Evolutionary conservation across 2,329 filamentous ascomycete genomes (phyloP).

Genomic region (Colletotrichum navitas): DNA sequence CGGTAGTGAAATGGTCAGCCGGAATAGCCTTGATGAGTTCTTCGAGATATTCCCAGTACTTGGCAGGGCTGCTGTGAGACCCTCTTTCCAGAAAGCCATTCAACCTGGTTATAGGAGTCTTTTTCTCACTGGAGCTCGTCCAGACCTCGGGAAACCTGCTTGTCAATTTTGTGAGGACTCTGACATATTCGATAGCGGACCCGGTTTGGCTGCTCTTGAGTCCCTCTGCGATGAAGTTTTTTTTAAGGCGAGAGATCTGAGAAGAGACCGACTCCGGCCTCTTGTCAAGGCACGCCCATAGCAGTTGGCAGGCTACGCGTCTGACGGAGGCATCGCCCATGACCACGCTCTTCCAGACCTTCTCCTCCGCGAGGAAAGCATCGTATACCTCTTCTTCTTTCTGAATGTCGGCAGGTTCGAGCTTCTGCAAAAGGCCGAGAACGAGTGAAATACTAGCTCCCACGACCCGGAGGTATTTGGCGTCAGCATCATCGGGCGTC

Average conservation of each 20-base stretch:
- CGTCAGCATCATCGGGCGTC: slow-evolving; percentile 84
- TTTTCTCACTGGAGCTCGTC: slow-evolving; percentile 71
- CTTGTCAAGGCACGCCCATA: slow-evolving; percentile 62
- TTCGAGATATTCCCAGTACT: slow-evolving; percentile 80
- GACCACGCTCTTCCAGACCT: slow-evolving; percentile 76
- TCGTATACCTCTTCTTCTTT: slow-evolving; percentile 74
- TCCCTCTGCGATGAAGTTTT: slow-evolving; percentile 77
- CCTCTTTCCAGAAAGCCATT: slow-evolving; percentile 83
- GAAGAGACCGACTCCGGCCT: slow-evolving; percentile 61
- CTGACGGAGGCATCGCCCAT: slow-evolving; percentile 69
- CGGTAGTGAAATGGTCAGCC: slow-evolving; percentile 54
- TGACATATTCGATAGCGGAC: slow-evolving; percentile 79
- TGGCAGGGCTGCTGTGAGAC: slow-evolving; percentile 79
- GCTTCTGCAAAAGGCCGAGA: slow-evolving; percentile 63
- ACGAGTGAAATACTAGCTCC: slow-evolving; percentile 68
- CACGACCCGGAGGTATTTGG: slow-evolving; percentile 85
- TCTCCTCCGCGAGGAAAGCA: slow-evolving; percentile 73
- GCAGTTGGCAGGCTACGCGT: slow-evolving; percentile 64
- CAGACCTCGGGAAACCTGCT: slow-evolving; percentile 76
- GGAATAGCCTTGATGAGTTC: slow-evolving; percentile 73
- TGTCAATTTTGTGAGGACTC: slow-evolving; percentile 76
- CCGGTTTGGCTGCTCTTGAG: slow-evolving; percentile 79
- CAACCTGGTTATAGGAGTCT: slow-evolving; percentile 68
- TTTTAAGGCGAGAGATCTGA: slow-evolving; percentile 65
- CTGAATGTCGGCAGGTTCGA: slow-evolving; percentile 65